Evolutionary conservation across 2,329 filamentous ascomycete genomes (phyloP), one percentile per base, ranked within the genome.

Genomic region (Monilinia fructigena): DNA sequence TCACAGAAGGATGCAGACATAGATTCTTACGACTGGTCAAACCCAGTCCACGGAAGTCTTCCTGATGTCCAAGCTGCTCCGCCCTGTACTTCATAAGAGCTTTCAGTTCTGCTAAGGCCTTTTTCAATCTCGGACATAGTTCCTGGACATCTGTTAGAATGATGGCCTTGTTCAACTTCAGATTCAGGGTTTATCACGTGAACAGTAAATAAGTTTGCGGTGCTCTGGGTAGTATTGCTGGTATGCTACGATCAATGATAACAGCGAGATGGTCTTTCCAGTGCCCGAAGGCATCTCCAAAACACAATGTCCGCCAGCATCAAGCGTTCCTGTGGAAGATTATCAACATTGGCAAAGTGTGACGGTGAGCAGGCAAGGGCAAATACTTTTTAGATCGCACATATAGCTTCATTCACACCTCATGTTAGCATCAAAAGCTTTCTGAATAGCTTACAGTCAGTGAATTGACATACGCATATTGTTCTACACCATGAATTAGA

Each of bases 51-150:
- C 95, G 86, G 72, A 99, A 99, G 23, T 99, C 94, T 78, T 99
- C 95, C 70, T 90, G 89, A 67, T 89, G 83, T 0, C 95, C 95
- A n/a, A 99, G 85, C 77, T 97, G 87, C 70, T 97, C 86, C 7
- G 92, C 82, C 20, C 95, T 90, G 75, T 97, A 98, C 76, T 96
- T 96, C 93, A 99, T 99, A 63, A 99, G 80, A 31, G 88, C 89
- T 77, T 95, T 93, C 73, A 99, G 78, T 78, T 99, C 95, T 12
- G 92, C 91, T 63, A 99, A 80, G 0, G 96, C 95, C 80, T 99
- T 99, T 99, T 77, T 99, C 95, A 75, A 99, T 99, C 80, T 99
- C 95, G 48, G 95, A 99, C 93, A 99, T 99, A 66, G 95, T 99
- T 81, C 85, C 85, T 87, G 59, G 58, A 59, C 28, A 28, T 35